Evolutionary conservation across 352 stramenopile genomes (phyloP).

Genomic region (Globisporangium mamillatum): DNA sequence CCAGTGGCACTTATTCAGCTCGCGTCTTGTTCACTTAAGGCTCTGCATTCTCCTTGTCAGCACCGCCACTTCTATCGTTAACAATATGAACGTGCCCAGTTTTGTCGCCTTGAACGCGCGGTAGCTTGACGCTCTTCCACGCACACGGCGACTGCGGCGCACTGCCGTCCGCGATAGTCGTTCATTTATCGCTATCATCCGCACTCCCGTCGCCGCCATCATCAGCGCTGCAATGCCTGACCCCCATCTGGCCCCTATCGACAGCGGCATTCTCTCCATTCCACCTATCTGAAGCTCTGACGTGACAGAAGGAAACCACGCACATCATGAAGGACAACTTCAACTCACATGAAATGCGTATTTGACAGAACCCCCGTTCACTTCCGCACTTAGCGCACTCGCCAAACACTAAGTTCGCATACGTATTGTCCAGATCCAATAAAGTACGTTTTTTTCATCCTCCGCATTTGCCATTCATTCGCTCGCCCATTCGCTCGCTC

Average conservation of each 20-base stretch:
- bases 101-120: not conserved
- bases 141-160: slow-evolving; percentile 35
- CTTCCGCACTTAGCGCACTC: not conserved
- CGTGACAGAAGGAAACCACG: not conserved
- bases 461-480: not conserved
- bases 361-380: not conserved
- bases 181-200: slow-evolving; percentile 28
- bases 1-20: not conserved
- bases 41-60: not conserved
- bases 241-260: not conserved
- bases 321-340: slow-evolving; percentile 20
- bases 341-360: slow-evolving; percentile 8
- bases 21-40: not conserved
- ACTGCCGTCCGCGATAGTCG: slow-evolving; percentile 28
- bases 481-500: not conserved
- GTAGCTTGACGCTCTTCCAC: slow-evolving; percentile 4
- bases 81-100: not conserved
- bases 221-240: not conserved
- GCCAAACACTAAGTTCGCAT: not conserved
- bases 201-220: not conserved
- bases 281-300: not conserved
- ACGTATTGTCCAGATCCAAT: not conserved
- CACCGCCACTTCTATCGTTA: not conserved
- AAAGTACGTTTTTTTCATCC: not conserved
- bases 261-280: not conserved